Percentiles rank a stretch among this genome's conserved stretches.
phyloP scores from a whole-genome alignment of 2,329 filamentous ascomycete genomes.

The Aspergillus sp. region DNA sequence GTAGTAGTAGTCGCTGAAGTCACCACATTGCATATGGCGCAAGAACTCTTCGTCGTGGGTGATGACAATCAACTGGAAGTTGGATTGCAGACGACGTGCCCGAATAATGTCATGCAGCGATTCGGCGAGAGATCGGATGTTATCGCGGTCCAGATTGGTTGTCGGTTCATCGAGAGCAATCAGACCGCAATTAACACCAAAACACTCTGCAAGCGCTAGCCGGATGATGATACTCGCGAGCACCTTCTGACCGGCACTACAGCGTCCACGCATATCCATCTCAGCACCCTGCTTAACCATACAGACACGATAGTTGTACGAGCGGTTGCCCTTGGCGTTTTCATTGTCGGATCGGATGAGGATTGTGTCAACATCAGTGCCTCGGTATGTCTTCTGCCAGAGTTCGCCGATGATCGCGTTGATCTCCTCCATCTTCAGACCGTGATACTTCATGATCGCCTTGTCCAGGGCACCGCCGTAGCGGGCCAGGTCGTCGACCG shows the following conservation, averaged over 20 bases:
- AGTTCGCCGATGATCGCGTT: conserved; percentile 92
- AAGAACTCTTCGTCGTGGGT: conserved; percentile 98
- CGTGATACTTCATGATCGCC: conserved; percentile 95
- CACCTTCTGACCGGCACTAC: conserved; percentile 94
- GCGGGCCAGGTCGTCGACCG: conserved; percentile 82
- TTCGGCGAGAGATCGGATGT: conserved; percentile 84
- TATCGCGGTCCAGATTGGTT: conserved; percentile 92
- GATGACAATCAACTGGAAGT: conserved; percentile 98
- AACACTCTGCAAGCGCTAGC: conserved; percentile 91
- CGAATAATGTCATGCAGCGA: conserved; percentile 86
- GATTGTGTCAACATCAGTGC: conserved; percentile 95
- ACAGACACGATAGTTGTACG: conserved; percentile 95
- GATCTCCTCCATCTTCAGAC: conserved; percentile 97
- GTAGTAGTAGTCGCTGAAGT: conserved; percentile 92
- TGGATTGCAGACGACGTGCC: conserved; percentile 76
- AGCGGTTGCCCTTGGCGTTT: conserved; percentile 68
- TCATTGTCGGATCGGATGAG: conserved; percentile 92
- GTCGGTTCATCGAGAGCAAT: conserved; percentile 97
- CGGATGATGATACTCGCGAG: conserved; percentile 97
- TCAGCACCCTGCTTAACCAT: conserved; percentile 98
- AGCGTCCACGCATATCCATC: conserved; percentile 99
- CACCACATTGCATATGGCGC: conserved; percentile 85
- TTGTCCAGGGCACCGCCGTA: conserved; percentile 85
- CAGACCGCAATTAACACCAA: conserved; percentile 91
- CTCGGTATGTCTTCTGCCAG: conserved; percentile 96